Conservation (phyloP, 2,329 filamentous ascomycete species). For the Fusarium sp. region DNA sequence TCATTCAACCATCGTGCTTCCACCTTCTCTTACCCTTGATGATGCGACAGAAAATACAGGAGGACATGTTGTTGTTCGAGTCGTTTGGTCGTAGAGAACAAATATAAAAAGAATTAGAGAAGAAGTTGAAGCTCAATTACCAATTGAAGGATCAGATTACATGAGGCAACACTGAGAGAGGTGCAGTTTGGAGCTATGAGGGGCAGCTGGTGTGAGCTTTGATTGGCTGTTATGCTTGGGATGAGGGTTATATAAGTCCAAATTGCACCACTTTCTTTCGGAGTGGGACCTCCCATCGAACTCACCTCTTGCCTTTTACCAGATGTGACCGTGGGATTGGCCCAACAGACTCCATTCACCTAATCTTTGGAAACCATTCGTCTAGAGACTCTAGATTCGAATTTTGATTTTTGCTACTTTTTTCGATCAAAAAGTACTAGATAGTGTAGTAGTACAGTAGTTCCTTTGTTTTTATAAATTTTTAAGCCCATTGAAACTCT, state of each 20-base stretch:
- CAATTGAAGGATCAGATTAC: constrained; percentile 1
- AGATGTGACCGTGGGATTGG: constrained; percentile 77
- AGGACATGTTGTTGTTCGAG: constrained; percentile 21
- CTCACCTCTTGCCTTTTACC: constrained; percentile 85
- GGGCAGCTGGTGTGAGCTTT: neutral
- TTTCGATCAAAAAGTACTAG: no score
- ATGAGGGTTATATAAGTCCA: constrained; percentile 34
- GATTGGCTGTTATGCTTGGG: neutral
- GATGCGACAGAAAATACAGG: constrained; percentile 98
- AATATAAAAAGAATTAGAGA: neutral
- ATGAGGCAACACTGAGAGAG: neutral
- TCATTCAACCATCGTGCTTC: neutral
- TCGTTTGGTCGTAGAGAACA: neutral
- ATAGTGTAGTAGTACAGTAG: accelerated
- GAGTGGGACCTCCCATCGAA: constrained; percentile 79
- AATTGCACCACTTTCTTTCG: constrained; percentile 46
- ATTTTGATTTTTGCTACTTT: constrained; percentile 48
- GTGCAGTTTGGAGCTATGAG: constrained; percentile 1
- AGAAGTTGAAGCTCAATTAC: neutral
- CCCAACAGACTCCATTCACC: constrained; percentile 63
- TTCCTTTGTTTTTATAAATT: neutral
- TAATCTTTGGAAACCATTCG: constrained; percentile 63
- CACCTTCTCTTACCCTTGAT: constrained; percentile 76
- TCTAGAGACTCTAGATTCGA: constrained; percentile 57
- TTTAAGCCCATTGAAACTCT: neutral